phyloP scores from a whole-genome alignment of 352 stramenopile species.

The Aphanomyces cochlioides region DNA sequence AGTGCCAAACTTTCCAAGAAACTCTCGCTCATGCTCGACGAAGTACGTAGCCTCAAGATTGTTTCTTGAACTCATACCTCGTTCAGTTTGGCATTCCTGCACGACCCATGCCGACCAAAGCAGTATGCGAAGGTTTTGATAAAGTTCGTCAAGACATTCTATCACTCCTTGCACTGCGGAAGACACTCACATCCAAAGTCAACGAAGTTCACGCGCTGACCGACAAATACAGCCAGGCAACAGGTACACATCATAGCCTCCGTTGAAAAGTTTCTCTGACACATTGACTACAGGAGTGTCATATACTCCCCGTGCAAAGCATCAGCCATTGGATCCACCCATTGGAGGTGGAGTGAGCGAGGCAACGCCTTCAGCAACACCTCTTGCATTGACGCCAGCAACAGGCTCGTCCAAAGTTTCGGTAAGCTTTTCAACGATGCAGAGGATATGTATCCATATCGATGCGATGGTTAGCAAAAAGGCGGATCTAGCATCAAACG shows the following conservation, averaged over 20 bases:
- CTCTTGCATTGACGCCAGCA: not conserved
- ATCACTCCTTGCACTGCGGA: constrained; percentile 52
- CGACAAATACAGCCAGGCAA: constrained; percentile 54
- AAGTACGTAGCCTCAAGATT: constrained; percentile 37
- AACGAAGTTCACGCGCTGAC: constrained; percentile 46
- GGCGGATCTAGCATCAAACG: constrained; percentile 25
- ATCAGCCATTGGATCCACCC: not conserved
- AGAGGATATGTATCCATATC: not conserved
- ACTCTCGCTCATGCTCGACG: constrained; percentile 58
- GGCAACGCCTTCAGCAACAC: not conserved
- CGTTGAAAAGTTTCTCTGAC: not conserved
- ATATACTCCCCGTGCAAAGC: not conserved
- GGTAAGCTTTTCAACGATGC: not conserved
- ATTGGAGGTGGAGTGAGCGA: not conserved
- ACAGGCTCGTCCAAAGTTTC: constrained; percentile 9
- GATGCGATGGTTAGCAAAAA: constrained; percentile 10
- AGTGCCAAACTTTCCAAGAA: constrained; percentile 68
- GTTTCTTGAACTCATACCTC: not conserved
- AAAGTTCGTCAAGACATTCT: constrained; percentile 54
- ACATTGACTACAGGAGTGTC: constrained; percentile 13
- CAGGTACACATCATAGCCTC: constrained; percentile 33
- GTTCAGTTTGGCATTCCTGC: constrained; percentile 40
- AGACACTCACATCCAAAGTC: constrained; percentile 58
- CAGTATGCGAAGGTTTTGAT: constrained; percentile 59
- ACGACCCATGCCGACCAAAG: constrained; percentile 68